These are phyloP conservation scores for Rhodotorula kratochvilovae DNA, from an alignment of 768 basidiomycete species.

Conservation along the genomic window DNA sequence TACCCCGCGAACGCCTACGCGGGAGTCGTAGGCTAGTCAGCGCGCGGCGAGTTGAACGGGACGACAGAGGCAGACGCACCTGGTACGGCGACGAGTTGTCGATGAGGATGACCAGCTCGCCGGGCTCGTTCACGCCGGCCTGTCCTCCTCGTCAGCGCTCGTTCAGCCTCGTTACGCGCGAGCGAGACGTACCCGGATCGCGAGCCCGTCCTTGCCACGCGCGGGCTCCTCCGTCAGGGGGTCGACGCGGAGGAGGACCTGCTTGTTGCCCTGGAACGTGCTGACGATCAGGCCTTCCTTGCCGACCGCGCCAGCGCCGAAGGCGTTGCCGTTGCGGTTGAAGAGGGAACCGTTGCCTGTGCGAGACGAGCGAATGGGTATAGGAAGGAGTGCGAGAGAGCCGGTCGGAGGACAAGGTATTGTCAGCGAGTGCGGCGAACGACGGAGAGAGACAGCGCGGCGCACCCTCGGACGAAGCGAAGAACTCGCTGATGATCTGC, in stretches of 20 bases:
- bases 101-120: slow-evolving; percentile 33
- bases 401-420: background rate
- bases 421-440: too few species aligned
- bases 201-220: slow-evolving; percentile 16
- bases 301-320: slow-evolving; percentile 32
- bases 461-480: slow-evolving; percentile 29
- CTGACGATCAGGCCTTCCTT: slow-evolving; percentile 15
- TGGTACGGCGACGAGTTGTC: slow-evolving; percentile 15
- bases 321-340: slow-evolving; percentile 18
- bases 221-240: slow-evolving; percentile 33
- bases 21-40: background rate
- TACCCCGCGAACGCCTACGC: slow-evolving; percentile 27
- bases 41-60: too few species aligned
- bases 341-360: slow-evolving; percentile 18
- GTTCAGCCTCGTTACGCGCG: background rate
- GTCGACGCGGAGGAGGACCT: slow-evolving; percentile 28
- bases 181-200: slow-evolving; percentile 13
- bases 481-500: slow-evolving; percentile 31
- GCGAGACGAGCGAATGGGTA: background rate
- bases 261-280: slow-evolving; percentile 12
- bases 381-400: background rate
- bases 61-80: slow-evolving; percentile 11
- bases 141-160: background rate
- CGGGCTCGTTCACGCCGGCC: slow-evolving; percentile 16
- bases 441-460: background rate